Conservation (phyloP, 2,329 filamentous ascomycete genomes). For the Stagonosporopsis chrysanthemi region DNA sequence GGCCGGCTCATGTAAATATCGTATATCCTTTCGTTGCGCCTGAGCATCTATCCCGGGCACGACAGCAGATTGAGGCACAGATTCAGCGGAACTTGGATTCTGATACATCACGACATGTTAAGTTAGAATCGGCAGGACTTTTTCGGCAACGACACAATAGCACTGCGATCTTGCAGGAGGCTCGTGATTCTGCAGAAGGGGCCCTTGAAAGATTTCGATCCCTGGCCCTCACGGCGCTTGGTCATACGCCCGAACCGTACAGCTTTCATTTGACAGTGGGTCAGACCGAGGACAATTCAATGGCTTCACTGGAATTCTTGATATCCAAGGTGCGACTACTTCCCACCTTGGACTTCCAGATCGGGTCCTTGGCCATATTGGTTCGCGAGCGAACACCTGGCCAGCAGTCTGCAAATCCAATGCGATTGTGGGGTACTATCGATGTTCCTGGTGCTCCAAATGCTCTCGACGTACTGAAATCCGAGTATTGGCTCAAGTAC, state of each 20-base stretch:
- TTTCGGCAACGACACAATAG: constrained; percentile 61
- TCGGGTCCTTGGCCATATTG: constrained; percentile 61
- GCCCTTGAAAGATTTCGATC: constrained; percentile 28
- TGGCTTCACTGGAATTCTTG: constrained; percentile 59
- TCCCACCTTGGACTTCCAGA: constrained; percentile 58
- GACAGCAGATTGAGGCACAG: constrained; percentile 50
- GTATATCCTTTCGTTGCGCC: constrained; percentile 69
- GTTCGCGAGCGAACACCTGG: constrained; percentile 55
- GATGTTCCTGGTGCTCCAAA: constrained; percentile 28
- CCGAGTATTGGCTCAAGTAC: constrained; percentile 26
- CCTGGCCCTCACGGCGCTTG: constrained; percentile 33
- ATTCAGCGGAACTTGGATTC: constrained; percentile 27
- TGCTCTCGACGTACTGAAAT: neutral
- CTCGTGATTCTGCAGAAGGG: constrained; percentile 3
- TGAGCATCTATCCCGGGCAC: constrained; percentile 56
- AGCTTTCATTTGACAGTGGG: constrained; percentile 67
- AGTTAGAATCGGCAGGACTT: constrained; percentile 53
- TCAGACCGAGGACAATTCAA: constrained; percentile 60
- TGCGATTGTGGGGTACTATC: constrained; percentile 66
- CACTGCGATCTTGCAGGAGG: constrained; percentile 50
- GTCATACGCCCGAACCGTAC: constrained; percentile 23
- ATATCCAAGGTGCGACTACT: constrained; percentile 61
- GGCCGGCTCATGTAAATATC: constrained; percentile 73
- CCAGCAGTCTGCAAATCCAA: constrained; percentile 50
- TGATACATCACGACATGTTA: constrained; percentile 12